Evolutionary conservation across 768 basidiomycete genomes (phyloP).

Genomic region (Mycena rebaudengoi): DNA sequence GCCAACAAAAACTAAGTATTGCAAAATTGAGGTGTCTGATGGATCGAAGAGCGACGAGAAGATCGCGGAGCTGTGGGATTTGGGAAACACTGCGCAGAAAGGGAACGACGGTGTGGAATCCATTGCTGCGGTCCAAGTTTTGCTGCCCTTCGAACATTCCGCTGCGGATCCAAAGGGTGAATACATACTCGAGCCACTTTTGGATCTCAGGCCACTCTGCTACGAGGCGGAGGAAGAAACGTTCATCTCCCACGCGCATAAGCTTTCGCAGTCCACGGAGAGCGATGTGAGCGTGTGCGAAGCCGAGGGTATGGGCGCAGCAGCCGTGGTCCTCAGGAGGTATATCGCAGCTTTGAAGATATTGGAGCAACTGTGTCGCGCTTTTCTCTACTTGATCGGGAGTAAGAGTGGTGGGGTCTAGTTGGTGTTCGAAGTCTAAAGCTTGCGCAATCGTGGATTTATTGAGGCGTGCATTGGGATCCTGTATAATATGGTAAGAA

Average conservation of each 20-base stretch:
- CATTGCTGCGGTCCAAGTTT: not conserved
- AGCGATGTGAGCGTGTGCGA: not conserved
- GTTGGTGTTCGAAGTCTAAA: not conserved
- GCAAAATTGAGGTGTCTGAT: not conserved
- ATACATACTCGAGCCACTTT: not conserved
- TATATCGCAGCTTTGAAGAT: not conserved
- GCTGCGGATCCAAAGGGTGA: not conserved
- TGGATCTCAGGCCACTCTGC: not conserved
- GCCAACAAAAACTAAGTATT: not conserved
- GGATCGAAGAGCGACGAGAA: not conserved
- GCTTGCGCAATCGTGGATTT: not conserved
- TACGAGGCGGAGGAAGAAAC: not conserved
- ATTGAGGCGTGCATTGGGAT: slow-evolving; percentile 2
- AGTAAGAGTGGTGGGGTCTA: not conserved
- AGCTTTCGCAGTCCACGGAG: not conserved
- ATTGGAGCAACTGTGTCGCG: not conserved
- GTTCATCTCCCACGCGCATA: not conserved
- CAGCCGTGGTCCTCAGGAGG: not conserved
- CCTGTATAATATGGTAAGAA: not conserved
- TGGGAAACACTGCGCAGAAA: not conserved
- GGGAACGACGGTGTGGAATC: not conserved
- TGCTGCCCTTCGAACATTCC: not conserved
- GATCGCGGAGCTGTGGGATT: not conserved
- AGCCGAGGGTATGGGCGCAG: not conserved
- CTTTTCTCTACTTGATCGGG: not conserved